These are phyloP conservation scores for Penicillium tannophilum DNA, from an alignment of 495 filamentous ascomycete species.

Conservation along the genomic window DNA sequence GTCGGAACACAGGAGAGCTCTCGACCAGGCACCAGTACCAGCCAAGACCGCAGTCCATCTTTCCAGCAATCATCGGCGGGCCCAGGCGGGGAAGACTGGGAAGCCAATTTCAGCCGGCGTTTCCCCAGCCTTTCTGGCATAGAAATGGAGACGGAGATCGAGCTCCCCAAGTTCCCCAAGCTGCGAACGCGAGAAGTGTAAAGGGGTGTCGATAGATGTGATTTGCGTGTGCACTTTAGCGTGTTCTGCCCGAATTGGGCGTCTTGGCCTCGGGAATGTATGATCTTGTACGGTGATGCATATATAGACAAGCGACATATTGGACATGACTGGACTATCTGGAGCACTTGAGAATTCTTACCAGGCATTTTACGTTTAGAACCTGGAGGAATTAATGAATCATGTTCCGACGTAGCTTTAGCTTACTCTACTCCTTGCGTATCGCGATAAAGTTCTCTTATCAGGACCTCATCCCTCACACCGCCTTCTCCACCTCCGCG, in stretches of 20 bases:
- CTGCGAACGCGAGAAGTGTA: conserved; percentile 49
- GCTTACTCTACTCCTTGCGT: neutral
- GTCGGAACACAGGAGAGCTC: conserved; percentile 39
- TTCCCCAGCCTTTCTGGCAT: conserved; percentile 80
- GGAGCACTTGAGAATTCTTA: neutral
- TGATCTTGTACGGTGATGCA: conserved; percentile 19
- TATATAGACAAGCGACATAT: conserved; percentile 29
- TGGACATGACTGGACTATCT: conserved; percentile 12
- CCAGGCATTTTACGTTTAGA: neutral
- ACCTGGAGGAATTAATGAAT: neutral
- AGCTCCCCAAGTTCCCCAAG: conserved; percentile 42
- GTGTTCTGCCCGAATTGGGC: conserved; percentile 20
- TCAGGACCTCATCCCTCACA: conserved; percentile 11
- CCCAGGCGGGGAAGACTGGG: conserved; percentile 60
- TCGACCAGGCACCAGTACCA: conserved; percentile 15
- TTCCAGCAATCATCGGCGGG: conserved; percentile 28
- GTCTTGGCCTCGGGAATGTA: conserved; percentile 23
- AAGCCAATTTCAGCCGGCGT: conserved; percentile 73
- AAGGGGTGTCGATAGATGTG: conserved; percentile 6
- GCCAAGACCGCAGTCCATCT: conserved; percentile 27
- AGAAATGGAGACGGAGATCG: conserved; percentile 76
- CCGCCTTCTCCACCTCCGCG: conserved; percentile 23
- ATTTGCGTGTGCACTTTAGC: conserved; percentile 28
- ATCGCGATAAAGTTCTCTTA: conserved; percentile 2
- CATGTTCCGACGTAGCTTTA: neutral